phyloP scores from a whole-genome alignment of 2,329 filamentous ascomycete genomes.

The Ophiostoma ulmi region DNA sequence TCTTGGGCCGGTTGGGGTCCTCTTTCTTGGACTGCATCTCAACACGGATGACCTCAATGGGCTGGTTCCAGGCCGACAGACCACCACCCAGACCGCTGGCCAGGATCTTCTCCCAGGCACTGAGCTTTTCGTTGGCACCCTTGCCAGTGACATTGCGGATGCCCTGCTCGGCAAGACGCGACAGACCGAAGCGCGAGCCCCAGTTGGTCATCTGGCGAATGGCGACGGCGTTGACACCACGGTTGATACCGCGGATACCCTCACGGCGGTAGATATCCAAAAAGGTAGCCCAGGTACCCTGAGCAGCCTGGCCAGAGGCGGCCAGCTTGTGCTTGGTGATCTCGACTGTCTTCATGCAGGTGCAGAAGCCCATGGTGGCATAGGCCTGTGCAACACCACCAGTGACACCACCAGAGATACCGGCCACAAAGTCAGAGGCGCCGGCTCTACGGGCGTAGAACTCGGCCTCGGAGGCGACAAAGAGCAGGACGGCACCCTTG shows the following conservation, averaged over 20 bases:
- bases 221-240: constrained; percentile 95
- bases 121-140: constrained; percentile 71
- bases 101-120: constrained; percentile 77
- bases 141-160: constrained; percentile 78
- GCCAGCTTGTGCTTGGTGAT: constrained; percentile 98
- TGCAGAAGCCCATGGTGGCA: constrained; percentile 99
- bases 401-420: constrained; percentile 85
- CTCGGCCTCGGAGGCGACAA: constrained; percentile 97
- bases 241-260: constrained; percentile 94
- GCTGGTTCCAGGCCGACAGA: constrained; percentile 97
- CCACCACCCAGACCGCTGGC: constrained; percentile 87
- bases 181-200: constrained; percentile 93
- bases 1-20: constrained; percentile 96
- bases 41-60: constrained; percentile 98
- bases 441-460: constrained; percentile 83
- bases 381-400: constrained; percentile 97
- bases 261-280: constrained; percentile 95
- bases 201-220: constrained; percentile 99
- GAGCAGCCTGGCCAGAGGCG: constrained; percentile 73
- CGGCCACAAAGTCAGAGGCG: constrained; percentile 78
- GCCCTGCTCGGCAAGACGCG: constrained; percentile 80
- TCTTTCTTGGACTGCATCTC: constrained; percentile 99
- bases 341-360: constrained; percentile 99
- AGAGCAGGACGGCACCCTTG: constrained; percentile 97
- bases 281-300: constrained; percentile 90